Conservation (phyloP, 139 green algal genomes). For the Edaphochlamys debaryana region DNA sequence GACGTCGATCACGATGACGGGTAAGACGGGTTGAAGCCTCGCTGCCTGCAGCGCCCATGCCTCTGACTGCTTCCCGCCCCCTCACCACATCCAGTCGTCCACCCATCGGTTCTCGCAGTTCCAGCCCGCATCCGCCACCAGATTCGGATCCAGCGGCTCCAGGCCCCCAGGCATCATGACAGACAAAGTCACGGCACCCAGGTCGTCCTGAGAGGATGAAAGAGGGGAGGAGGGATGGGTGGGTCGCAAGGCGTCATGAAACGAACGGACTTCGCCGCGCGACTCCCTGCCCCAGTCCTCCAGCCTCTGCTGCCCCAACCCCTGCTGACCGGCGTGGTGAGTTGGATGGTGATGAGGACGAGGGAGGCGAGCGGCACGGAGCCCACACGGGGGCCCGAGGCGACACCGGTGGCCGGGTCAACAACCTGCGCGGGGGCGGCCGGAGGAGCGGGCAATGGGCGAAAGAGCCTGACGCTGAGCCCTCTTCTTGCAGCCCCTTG, state of each 20-base stretch:
- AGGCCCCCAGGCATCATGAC: conserved; percentile 69
- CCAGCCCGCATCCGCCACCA: neutral
- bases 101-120: neutral
- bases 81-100: neutral
- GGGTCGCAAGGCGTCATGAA: neutral
- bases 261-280: neutral
- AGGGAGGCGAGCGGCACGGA: conserved; percentile 50
- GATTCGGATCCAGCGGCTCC: conserved; percentile 72
- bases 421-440: neutral
- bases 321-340: too few relatives aligned
- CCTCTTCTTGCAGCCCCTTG: too few relatives aligned
- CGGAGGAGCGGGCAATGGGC: too few relatives aligned
- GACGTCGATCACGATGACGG: conserved; percentile 47
- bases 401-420: conserved; percentile 29
- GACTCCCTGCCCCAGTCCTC: too few relatives aligned
- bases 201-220: conserved; percentile 59
- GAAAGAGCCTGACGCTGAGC: too few relatives aligned
- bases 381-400: conserved; percentile 43
- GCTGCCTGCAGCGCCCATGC: conserved; percentile 23
- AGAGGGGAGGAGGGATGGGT: too few relatives aligned
- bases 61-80: too few relatives aligned
- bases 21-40: too few relatives aligned
- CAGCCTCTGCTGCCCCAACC: too few relatives aligned
- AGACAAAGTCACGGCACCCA: conserved; percentile 58
- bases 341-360: conserved; percentile 44